phyloP scores from a whole-genome alignment of 2,329 filamentous ascomycete species.

The Aspergillus viridinutans region DNA sequence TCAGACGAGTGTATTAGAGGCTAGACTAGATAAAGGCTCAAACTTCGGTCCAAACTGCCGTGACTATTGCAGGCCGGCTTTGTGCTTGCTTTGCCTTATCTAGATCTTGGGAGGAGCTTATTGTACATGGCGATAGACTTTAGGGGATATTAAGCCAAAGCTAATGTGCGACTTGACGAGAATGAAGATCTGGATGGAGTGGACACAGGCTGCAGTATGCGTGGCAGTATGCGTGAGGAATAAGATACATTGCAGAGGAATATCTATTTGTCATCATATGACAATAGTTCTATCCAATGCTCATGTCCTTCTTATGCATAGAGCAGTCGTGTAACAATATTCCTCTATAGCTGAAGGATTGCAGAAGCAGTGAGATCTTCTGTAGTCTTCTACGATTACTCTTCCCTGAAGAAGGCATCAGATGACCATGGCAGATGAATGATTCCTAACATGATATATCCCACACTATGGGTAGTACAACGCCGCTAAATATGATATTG shows the following conservation, averaged over 20 bases:
- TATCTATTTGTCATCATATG: neutral
- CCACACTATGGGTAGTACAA: neutral
- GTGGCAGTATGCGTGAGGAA: neutral
- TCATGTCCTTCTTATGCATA: neutral
- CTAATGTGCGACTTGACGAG: neutral
- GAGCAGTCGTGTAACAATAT: neutral
- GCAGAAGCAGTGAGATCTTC: neutral
- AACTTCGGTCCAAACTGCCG: neutral
- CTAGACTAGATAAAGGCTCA: neutral
- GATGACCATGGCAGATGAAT: neutral
- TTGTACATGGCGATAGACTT: neutral
- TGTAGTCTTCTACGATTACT: neutral
- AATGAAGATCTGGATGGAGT: neutral
- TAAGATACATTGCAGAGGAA: neutral
- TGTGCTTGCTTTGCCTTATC: too few relatives aligned
- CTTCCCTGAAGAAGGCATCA: neutral
- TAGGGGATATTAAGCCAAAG: neutral
- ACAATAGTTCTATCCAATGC: neutral
- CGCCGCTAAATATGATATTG: slow-evolving; percentile 1
- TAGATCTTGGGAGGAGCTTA: neutral
- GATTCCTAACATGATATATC: neutral
- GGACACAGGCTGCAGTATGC: neutral
- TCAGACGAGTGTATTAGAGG: too few relatives aligned
- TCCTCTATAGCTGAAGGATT: neutral
- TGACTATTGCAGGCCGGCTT: neutral